Percentiles rank a stretch among this genome's conserved stretches.
These are phyloP conservation scores for Debaryomyces hansenii DNA, from an alignment of 805 yeast species.

Conservation along the genomic window DNA sequence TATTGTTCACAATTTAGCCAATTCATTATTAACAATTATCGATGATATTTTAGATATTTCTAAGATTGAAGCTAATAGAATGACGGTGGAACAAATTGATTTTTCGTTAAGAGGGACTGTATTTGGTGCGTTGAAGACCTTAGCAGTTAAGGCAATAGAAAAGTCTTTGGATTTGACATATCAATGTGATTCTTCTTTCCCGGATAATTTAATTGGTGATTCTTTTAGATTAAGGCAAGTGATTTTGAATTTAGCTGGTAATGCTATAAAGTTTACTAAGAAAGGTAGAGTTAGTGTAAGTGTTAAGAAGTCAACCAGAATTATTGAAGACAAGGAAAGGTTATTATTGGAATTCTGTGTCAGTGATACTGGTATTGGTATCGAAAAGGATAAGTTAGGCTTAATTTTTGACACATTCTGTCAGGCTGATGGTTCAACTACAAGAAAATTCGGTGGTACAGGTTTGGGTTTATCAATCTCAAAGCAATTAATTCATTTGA, in stretches of 20 bases:
- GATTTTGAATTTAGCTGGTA: constrained; percentile 81
- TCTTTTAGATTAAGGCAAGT: constrained; percentile 87
- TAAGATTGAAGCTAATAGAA: constrained; percentile 89
- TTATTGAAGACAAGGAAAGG: constrained; percentile 38
- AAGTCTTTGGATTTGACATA: constrained; percentile 78
- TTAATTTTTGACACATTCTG: constrained; percentile 87
- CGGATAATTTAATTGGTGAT: constrained; percentile 84
- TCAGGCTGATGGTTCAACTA: constrained; percentile 92
- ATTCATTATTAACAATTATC: constrained; percentile 79
- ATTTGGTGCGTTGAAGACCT: constrained; percentile 84
- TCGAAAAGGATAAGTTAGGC: constrained; percentile 79
- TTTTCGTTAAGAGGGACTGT: constrained; percentile 84
- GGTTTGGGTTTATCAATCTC: constrained; percentile 89
- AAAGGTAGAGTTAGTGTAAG: constrained; percentile 78
- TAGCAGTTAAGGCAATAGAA: constrained; percentile 88
- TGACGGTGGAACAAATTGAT: constrained; percentile 89
- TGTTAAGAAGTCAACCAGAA: constrained; percentile 53
- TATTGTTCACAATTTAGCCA: constrained; percentile 85
- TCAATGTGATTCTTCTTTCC: constrained; percentile 83
- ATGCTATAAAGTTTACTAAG: constrained; percentile 85
- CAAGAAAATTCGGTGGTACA: constrained; percentile 91
- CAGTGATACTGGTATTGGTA: constrained; percentile 89
- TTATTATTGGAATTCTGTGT: constrained; percentile 77
- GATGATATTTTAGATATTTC: constrained; percentile 91
- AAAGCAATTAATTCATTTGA: constrained; percentile 78